These are phyloP conservation scores for Microbotryomycetes sp. DNA, from an alignment of 1,284 basidiomycete species.

Conservation along the genomic window DNA sequence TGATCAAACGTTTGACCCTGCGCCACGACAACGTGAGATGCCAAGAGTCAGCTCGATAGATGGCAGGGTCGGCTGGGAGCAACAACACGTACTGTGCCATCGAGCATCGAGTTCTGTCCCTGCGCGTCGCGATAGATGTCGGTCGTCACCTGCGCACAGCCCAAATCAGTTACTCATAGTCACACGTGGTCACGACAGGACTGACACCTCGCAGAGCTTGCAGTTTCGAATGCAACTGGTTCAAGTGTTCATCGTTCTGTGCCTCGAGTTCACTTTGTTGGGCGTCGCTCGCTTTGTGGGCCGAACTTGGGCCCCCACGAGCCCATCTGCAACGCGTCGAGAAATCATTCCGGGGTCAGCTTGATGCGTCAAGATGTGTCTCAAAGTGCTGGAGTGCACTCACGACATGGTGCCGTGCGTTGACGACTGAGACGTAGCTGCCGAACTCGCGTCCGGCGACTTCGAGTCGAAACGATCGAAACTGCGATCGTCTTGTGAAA, in stretches of 20 bases:
- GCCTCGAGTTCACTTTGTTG: slow-evolving; percentile 32
- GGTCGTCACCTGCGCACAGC: slow-evolving; percentile 33
- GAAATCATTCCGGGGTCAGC: no score
- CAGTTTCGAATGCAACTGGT: slow-evolving; percentile 34
- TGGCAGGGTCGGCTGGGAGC: neutral
- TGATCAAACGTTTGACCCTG: slow-evolving; percentile 35
- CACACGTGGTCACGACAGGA: neutral
- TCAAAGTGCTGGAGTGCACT: no score
- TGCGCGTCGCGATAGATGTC: slow-evolving; percentile 37
- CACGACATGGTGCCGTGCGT: no score
- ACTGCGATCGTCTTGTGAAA: neutral
- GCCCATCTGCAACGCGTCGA: no score
- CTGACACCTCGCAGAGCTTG: slow-evolving; percentile 27
- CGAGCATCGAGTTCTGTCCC: slow-evolving; percentile 33
- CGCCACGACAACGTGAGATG: neutral
- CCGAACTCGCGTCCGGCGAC: neutral
- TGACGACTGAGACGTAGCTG: no score
- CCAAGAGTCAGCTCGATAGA: neutral
- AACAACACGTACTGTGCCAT: slow-evolving; percentile 31
- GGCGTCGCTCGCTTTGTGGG: neutral
- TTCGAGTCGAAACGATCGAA: neutral
- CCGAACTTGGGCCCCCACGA: neutral
- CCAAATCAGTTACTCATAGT: neutral
- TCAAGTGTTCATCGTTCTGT: slow-evolving; percentile 36
- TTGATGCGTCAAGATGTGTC: no score